Percentiles rank a stretch among this genome's conserved stretches.
phyloP scores from a whole-genome alignment of 2,329 filamentous ascomycete genomes.

The Paraphoma sp. region DNA sequence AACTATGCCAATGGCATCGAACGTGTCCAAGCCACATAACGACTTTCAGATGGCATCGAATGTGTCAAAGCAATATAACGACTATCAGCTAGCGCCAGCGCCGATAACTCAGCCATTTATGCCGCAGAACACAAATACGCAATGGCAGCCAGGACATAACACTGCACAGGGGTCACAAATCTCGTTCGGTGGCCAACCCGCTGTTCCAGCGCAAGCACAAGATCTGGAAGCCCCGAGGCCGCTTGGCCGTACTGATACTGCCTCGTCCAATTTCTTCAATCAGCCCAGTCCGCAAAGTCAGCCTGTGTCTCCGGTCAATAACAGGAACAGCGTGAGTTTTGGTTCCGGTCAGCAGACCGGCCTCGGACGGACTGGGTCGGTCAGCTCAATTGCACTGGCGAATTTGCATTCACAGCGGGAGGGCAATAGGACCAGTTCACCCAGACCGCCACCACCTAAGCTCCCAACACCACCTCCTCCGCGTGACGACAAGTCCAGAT shows the following conservation, averaged over 20 bases:
- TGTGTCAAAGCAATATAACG: slow-evolving; percentile 6
- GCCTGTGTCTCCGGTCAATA: slow-evolving; percentile 41
- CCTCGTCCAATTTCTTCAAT: slow-evolving; percentile 31
- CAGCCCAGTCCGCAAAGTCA: slow-evolving; percentile 38
- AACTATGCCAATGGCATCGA: not conserved
- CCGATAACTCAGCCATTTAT: not conserved
- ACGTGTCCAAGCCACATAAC: slow-evolving; percentile 7
- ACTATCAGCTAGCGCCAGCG: slow-evolving; percentile 18
- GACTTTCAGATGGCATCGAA: slow-evolving; percentile 6
- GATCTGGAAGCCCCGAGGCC: slow-evolving; percentile 38
- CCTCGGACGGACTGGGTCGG: slow-evolving; percentile 35
- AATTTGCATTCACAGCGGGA: slow-evolving; percentile 34
- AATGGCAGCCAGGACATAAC: slow-evolving; percentile 33
- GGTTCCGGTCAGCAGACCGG: slow-evolving; percentile 18
- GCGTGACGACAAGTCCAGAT: slow-evolving; percentile 35
- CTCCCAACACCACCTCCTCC: slow-evolving; percentile 32
- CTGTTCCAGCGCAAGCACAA: slow-evolving; percentile 22
- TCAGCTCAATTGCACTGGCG: slow-evolving; percentile 42
- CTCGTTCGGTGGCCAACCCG: slow-evolving; percentile 22
- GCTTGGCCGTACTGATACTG: slow-evolving; percentile 28
- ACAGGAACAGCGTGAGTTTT: slow-evolving; percentile 35
- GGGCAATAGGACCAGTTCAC: slow-evolving; percentile 31
- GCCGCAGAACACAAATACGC: slow-evolving; percentile 17
- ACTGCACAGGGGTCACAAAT: slow-evolving; percentile 30
- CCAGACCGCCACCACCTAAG: slow-evolving; percentile 25